Conservation (phyloP, 768 basidiomycete species). For the Russula virescens region DNA sequence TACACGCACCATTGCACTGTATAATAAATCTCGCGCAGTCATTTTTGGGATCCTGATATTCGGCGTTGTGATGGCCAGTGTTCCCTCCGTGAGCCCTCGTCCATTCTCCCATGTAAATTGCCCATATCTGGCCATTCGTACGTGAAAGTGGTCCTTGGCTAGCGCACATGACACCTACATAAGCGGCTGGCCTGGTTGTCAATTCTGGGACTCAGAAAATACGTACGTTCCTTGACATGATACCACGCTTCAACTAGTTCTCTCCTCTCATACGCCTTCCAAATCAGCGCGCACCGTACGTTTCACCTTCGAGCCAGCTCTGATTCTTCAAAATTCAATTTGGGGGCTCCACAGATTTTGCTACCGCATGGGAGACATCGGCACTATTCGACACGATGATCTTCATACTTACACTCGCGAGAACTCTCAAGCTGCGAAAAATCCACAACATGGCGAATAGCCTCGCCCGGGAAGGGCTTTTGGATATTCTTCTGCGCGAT, state of each 20-base stretch:
- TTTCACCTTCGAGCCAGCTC: background rate
- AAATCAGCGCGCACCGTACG: conserved; percentile 26
- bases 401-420: conserved; percentile 43
- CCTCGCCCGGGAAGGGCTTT: conserved; percentile 32
- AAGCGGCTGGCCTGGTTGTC: conserved; percentile 23
- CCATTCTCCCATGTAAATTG: background rate
- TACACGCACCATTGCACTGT: conserved; percentile 47
- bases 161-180: conserved; percentile 29
- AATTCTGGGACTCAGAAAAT: conserved; percentile 15
- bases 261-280: background rate
- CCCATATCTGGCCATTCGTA: background rate
- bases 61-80: conserved; percentile 29
- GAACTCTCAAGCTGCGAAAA: conserved; percentile 36
- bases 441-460: conserved; percentile 25
- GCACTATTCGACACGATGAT: conserved; percentile 45
- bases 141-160: conserved; percentile 40
- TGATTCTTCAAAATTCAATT: background rate
- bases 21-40: conserved; percentile 37
- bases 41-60: conserved; percentile 34
- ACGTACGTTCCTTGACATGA: conserved; percentile 25
- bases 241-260: background rate
- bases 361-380: conserved; percentile 45
- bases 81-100: conserved; percentile 34
- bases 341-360: conserved; percentile 25
- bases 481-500: conserved; percentile 43